A percentile compares a stretch with the other conserved stretches of the same genome.
Evolutionary conservation across 257 asterid species (phyloP).

Genomic region (Nicotiana noctiflora): DNA sequence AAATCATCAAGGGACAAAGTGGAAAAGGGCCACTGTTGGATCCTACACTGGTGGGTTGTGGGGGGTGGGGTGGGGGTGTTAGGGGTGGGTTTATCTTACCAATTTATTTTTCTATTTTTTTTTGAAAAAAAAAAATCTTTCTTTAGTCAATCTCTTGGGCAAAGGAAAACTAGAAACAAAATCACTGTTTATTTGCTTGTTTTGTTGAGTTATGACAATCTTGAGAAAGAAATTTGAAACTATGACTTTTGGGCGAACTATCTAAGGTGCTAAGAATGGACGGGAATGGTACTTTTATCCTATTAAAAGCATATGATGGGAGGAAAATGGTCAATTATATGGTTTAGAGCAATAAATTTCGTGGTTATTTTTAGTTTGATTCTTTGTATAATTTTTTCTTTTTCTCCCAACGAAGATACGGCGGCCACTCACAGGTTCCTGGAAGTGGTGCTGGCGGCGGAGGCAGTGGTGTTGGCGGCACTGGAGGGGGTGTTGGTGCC

Average conservation of each 20-base stretch:
- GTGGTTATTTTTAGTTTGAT: not conserved
- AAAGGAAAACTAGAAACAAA: not conserved
- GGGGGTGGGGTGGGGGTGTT: too few species aligned
- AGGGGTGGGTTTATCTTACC: not conserved
- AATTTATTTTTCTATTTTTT: not conserved
- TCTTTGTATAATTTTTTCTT: not conserved
- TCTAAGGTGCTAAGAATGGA: not conserved
- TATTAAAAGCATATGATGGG: not conserved
- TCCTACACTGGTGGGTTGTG: not conserved
- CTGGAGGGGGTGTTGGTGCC: conserved; percentile 22
- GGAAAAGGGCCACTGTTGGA: not conserved
- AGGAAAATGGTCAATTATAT: not conserved
- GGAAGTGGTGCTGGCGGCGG: conserved; percentile 30
- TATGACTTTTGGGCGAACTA: not conserved
- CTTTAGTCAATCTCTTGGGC: not conserved
- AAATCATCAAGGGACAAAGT: not conserved
- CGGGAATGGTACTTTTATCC: not conserved
- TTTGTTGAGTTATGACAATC: not conserved
- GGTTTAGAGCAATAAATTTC: not conserved
- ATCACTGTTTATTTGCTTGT: not conserved
- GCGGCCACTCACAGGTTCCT: not conserved
- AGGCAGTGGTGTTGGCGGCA: conserved; percentile 5
- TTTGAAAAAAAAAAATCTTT: not conserved
- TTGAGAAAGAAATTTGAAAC: not conserved
- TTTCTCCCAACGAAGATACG: not conserved